Evolutionary conservation across 2,329 filamentous ascomycete species (phyloP).

Genomic region (Alternaria novae-zelandiae): DNA sequence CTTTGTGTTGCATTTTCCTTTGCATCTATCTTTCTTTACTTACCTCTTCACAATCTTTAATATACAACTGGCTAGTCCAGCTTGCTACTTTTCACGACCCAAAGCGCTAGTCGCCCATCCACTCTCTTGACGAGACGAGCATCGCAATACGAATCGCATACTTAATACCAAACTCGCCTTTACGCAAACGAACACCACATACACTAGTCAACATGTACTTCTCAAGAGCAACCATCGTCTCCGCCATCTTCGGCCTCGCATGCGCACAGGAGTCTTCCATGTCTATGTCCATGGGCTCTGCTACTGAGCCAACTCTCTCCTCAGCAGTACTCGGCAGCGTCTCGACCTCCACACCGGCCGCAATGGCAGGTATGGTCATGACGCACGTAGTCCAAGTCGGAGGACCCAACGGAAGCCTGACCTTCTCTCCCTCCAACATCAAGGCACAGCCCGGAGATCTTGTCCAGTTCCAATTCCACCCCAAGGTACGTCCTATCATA

Average conservation of each 20-base stretch:
- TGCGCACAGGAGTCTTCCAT: constrained; percentile 26
- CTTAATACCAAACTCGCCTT: constrained; percentile 21
- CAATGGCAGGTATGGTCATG: constrained; percentile 25
- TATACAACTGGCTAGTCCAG: constrained; percentile 47
- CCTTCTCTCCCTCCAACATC: constrained; percentile 71
- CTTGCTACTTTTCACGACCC: constrained; percentile 12
- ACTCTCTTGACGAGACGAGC: constrained; percentile 31
- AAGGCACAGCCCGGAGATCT: constrained; percentile 65
- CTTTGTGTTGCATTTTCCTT: constrained; percentile 36
- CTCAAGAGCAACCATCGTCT: constrained; percentile 39
- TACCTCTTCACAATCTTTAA: constrained; percentile 40
- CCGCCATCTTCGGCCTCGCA: constrained; percentile 40
- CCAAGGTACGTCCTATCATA: constrained; percentile 44
- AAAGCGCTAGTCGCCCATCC: constrained; percentile 49
- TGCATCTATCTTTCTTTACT: constrained; percentile 41
- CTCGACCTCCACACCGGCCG: neutral
- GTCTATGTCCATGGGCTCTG: neutral
- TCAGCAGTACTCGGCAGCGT: neutral
- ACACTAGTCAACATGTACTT: constrained; percentile 40
- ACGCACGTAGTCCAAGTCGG: constrained; percentile 70
- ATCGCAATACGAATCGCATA: constrained; percentile 26
- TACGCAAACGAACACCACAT: constrained; percentile 8
- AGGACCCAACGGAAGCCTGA: constrained; percentile 60
- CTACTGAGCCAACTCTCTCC: neutral
- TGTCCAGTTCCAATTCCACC: constrained; percentile 61